Evolutionary conservation across 2,329 filamentous ascomycete genomes (phyloP), one percentile per base, ranked within the genome.

Genomic region (Colletotrichum gigasporum): DNA sequence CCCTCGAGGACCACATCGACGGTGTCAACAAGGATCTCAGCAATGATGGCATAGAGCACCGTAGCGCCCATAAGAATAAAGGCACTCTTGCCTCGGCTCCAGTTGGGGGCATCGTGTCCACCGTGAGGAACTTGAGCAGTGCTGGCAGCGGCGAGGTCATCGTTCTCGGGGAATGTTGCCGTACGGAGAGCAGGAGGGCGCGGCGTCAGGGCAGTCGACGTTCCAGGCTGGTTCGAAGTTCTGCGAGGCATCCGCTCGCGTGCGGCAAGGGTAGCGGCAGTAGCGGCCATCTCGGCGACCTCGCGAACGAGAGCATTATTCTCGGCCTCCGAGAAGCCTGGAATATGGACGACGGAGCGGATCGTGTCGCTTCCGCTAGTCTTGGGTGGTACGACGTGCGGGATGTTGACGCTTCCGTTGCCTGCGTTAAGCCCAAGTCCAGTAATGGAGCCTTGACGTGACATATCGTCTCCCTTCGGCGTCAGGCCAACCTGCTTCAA

Each of bases 51-150:
- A 75, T 99, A 99, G 11, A 97, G 85, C 12, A 98, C 73, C 0
- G 96, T 99, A 3, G 96, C 95, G 2, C 88, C 90, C 69, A 98
- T 88, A 11, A 99, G 83, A 63, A 99, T 95, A 47, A 97, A 83
- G 2, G 93, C 86, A 82, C 93, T 97, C 85, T 98, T 98, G 55
- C 86, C 87, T 66, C 94, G 90, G 71, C 95, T 93, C 96, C 96
- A 99, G 75, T 99, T 99, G 4, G 96, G 96, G n/a, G 96, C 96
- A 77, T 99, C 96, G 72, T 99, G 96, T 1, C 95, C 94, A 45
- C 92, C 92, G 54, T 85, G 84, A 12, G 78, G 75, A n/a, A 76
- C 76, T n/a, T 67, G 55, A 18, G 58, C 72, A 37, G 68, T 70
- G 41, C 70, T 67, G 2, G 67, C 70, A 3, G 66, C 69, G 5